Evolutionary conservation across 2,329 filamentous ascomycete species (phyloP).

Genomic region (Ophiostoma piceae): DNA sequence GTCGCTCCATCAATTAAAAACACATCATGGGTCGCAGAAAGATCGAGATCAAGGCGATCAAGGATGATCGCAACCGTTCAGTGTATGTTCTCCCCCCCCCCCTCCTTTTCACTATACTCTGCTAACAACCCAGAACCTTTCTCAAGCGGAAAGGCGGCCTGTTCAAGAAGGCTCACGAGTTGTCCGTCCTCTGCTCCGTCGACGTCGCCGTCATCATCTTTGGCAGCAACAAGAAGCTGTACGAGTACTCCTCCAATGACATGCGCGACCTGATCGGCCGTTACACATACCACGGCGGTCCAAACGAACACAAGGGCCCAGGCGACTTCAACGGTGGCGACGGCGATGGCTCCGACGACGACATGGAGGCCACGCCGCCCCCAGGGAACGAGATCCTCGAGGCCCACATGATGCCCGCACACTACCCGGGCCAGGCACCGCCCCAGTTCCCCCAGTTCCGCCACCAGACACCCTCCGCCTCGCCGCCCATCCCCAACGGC

Average conservation of each 20-base stretch:
- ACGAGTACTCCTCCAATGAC: constrained; percentile 92
- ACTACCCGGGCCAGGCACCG: constrained; percentile 60
- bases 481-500: constrained; percentile 79
- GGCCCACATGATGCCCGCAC: constrained; percentile 61
- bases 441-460: constrained; percentile 71
- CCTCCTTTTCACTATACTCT: background rate
- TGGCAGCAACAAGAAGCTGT: constrained; percentile 97
- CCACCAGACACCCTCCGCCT: constrained; percentile 77
- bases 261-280: constrained; percentile 85
- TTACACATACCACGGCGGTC: constrained; percentile 87
- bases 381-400: constrained; percentile 58
- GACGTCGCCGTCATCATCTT: constrained; percentile 99
- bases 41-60: constrained; percentile 99
- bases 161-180: constrained; percentile 99
- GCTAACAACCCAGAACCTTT: constrained; percentile 64
- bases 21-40: constrained; percentile 90
- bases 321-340: constrained; percentile 85
- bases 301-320: constrained; percentile 95
- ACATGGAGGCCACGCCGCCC: constrained; percentile 69
- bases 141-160: constrained; percentile 97
- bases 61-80: constrained; percentile 94
- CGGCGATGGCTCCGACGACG: constrained; percentile 73
- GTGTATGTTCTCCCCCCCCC: constrained; percentile 61
- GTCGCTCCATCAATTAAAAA: background rate
- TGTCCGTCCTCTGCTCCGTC: constrained; percentile 95